Evolutionary conservation across 257 asterid genomes (phyloP), one percentile per base, ranked within the genome.

Genomic region (Gardenia jasminoides): DNA sequence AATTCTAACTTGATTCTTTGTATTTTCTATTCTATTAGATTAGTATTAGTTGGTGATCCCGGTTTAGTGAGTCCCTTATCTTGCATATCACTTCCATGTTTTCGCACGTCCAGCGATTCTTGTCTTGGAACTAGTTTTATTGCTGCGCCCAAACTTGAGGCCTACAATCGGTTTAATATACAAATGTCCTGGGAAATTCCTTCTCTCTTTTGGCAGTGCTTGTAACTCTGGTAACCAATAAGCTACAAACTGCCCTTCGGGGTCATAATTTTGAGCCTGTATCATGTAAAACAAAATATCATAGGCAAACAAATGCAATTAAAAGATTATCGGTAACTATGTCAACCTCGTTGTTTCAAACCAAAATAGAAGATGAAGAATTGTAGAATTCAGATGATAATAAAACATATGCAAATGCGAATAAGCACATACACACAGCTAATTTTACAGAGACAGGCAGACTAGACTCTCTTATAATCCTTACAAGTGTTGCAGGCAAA

Each of bases 261-360:
- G 93, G 78, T 94, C 99, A 70, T 94, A 94, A 81, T 86, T 93
- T 84, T 93, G 93, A 30, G 97, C 99, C 98, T 94, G 90, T 74
- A 83, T 48, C 59, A 68, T 28, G 43, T 15, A n/a, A 79, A 7
- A 12, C 1, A 3, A 16, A 6, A 59, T 41, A 61, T 59, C 58
- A 36, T 46, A 19, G 11, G 47, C 54, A n/a, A 61, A 12, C 10
- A 15, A 20, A 75, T 6, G 24, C 15, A 26, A 10, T 48, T 48
- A 48, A 48, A 48, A 15, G 56, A 48, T 36, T 36, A 36, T 36
- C 4, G 3, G 41, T 5, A 36, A 2, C 41, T 36, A 36, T 36
- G 41, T 36, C 41, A 36, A 36, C 41, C 41, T 36, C 41, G 4
- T 36, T 36, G 41, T 36, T 36, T 36, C 41, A 36, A 36, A 36